These are phyloP conservation scores for Cyanodermella asteris DNA, from an alignment of 2,329 filamentous ascomycete genomes.

Conservation along the genomic window DNA sequence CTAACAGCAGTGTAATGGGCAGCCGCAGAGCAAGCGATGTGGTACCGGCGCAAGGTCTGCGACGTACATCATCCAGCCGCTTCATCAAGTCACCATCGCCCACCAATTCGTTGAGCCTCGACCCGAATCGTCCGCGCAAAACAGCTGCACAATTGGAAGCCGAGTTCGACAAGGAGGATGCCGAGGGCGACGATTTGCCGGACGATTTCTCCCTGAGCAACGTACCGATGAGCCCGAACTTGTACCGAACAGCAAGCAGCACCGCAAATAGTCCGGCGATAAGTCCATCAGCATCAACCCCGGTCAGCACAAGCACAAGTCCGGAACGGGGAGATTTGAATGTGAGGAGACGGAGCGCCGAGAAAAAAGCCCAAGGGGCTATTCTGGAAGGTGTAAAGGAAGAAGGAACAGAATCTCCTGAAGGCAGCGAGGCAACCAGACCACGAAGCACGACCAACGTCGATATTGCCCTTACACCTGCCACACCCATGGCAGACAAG, in stretches of 20 bases:
- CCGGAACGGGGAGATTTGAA: slow-evolving; percentile 14
- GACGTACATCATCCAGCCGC: no score
- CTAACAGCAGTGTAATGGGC: no score
- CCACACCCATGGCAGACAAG: slow-evolving; percentile 2
- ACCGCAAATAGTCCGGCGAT: no score
- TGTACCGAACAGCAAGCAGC: slow-evolving; percentile 15
- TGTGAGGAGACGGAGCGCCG: neutral
- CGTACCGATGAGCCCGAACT: slow-evolving; percentile 25
- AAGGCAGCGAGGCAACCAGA: no score
- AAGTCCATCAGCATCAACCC: slow-evolving; percentile 7
- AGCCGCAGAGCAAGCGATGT: no score
- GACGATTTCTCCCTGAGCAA: slow-evolving; percentile 29
- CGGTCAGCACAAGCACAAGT: slow-evolving; percentile 18
- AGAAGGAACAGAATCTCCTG: no score
- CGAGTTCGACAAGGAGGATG: slow-evolving; percentile 28
- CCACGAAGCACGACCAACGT: slow-evolving; percentile 2
- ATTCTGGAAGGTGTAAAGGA: no score
- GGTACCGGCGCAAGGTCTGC: no score
- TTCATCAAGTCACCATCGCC: no score
- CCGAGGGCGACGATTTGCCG: slow-evolving; percentile 27
- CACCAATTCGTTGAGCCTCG: no score
- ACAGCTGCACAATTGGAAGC: slow-evolving; percentile 25
- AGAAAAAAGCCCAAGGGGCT: neutral
- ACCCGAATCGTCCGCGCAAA: no score
- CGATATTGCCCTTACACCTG: slow-evolving; percentile 3